phyloP scores from a whole-genome alignment of 1,284 basidiomycete species.

The Blastosporella zonata region DNA sequence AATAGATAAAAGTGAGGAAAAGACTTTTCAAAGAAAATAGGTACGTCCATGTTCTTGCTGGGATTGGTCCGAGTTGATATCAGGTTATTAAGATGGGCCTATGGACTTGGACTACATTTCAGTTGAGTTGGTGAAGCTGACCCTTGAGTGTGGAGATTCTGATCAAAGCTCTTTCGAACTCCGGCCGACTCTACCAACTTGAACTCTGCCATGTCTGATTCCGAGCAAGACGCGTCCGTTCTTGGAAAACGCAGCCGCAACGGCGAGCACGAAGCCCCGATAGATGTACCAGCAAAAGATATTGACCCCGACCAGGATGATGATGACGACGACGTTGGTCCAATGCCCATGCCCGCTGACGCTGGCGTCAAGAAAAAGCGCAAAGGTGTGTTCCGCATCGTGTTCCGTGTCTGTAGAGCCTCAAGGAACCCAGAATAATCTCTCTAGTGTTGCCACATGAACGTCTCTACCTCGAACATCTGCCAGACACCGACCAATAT shows the following conservation, averaged over 20 bases:
- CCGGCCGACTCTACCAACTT: slow-evolving; percentile 9
- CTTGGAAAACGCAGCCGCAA: slow-evolving; percentile 65
- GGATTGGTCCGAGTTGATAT: too few species aligned
- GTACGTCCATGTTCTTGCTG: too few species aligned
- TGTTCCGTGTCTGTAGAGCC: slow-evolving; percentile 40
- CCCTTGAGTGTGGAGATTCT: too few species aligned
- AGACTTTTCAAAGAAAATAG: too few species aligned
- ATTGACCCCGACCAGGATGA: slow-evolving; percentile 34
- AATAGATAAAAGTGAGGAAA: neutral
- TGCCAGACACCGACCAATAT: slow-evolving; percentile 92
- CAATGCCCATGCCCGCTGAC: slow-evolving; percentile 67
- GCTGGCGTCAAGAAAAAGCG: slow-evolving; percentile 62
- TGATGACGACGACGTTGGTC: slow-evolving; percentile 71
- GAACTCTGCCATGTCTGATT: slow-evolving; percentile 34
- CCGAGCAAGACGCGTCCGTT: slow-evolving; percentile 38
- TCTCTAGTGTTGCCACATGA: slow-evolving; percentile 44
- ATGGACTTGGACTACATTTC: too few species aligned
- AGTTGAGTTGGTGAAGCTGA: too few species aligned
- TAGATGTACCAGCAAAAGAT: slow-evolving; percentile 19
- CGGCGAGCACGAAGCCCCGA: slow-evolving; percentile 26
- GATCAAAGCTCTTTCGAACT: slow-evolving; percentile 16
- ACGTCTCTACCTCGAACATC: slow-evolving; percentile 85
- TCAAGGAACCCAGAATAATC: slow-evolving; percentile 26
- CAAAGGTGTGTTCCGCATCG: slow-evolving; percentile 49
- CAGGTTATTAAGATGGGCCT: too few species aligned